A percentile compares a stretch with the other conserved stretches of the same genome.
Evolutionary conservation across 306 rosid species (phyloP).

Genomic region (Glycyrrhiza uralensis): DNA sequence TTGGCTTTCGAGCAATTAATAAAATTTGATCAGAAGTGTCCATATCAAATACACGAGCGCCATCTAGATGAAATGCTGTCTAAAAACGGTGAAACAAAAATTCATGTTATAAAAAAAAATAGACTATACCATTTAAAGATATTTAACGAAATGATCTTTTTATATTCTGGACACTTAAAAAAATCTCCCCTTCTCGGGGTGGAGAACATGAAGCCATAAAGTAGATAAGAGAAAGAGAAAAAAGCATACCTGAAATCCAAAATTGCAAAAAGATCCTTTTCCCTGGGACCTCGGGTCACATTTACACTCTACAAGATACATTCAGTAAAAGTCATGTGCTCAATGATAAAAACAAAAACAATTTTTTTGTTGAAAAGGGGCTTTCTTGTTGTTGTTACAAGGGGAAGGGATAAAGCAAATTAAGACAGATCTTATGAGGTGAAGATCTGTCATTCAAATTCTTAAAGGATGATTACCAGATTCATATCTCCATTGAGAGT

Average conservation of each 20-base stretch:
- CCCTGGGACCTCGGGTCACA: slow-evolving; percentile 24
- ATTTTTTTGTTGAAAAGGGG: background rate
- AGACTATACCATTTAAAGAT: background rate
- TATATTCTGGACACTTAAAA: background rate
- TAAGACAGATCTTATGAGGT: background rate
- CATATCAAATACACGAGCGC: slow-evolving; percentile 70
- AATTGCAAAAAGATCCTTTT: slow-evolving; percentile 49
- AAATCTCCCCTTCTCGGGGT: background rate
- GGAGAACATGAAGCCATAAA: background rate
- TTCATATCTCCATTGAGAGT: slow-evolving; percentile 36
- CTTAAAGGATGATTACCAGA: slow-evolving; percentile 40
- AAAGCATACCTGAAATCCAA: slow-evolving; percentile 58
- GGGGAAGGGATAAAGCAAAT: background rate
- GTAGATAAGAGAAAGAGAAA: slow-evolving; percentile 9
- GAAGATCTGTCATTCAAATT: slow-evolving; percentile 3
- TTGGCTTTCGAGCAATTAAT: slow-evolving; percentile 67
- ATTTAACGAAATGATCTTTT: background rate
- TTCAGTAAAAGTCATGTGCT: background rate
- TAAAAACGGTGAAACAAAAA: slow-evolving; percentile 34
- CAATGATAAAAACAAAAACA: background rate
- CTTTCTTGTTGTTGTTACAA: background rate
- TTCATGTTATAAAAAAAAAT: background rate
- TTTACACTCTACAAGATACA: slow-evolving; percentile 39
- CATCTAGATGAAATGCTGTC: slow-evolving; percentile 59
- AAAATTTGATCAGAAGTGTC: slow-evolving; percentile 60